Evolutionary conservation across 2,329 filamentous ascomycete genomes (phyloP).

Genomic region (Aspergillus sp.): DNA sequence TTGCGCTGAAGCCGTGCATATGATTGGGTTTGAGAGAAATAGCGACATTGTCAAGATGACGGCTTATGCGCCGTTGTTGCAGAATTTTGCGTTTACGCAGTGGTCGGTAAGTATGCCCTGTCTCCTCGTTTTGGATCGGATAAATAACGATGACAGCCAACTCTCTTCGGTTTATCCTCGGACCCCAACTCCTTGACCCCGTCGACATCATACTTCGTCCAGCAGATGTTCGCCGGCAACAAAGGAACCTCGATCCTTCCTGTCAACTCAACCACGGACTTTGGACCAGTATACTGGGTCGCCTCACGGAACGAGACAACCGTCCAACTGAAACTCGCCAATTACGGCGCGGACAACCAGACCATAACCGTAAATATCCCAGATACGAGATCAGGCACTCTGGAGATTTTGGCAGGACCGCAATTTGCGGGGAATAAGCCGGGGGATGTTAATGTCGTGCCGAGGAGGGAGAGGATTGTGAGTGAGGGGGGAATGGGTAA

Average conservation of each 20-base stretch:
- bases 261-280: slow-evolving; percentile 18
- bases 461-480: slow-evolving; percentile 8
- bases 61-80: slow-evolving; percentile 30
- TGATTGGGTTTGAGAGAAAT: slow-evolving; percentile 47
- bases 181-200: slow-evolving; percentile 21
- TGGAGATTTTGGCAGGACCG: slow-evolving; percentile 19
- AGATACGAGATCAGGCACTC: slow-evolving; percentile 11
- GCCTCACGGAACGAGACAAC: slow-evolving; percentile 17
- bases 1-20: slow-evolving; percentile 58
- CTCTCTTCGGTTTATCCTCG: slow-evolving; percentile 26
- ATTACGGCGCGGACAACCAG: slow-evolving; percentile 19
- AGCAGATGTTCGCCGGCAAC: slow-evolving; percentile 30
- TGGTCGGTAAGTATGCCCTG: slow-evolving; percentile 24
- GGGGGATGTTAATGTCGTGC: slow-evolving; percentile 11
- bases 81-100: slow-evolving; percentile 28
- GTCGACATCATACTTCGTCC: slow-evolving; percentile 30
- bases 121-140: no score
- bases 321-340: slow-evolving; percentile 26
- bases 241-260: slow-evolving; percentile 25
- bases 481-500: slow-evolving; percentile 4
- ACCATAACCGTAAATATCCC: slow-evolving; percentile 22
- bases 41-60: slow-evolving; percentile 31
- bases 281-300: slow-evolving; percentile 31
- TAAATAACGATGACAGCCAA: slow-evolving; percentile 17
- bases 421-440: slow-evolving; percentile 15